A percentile compares a stretch with the other conserved stretches of the same genome.
phyloP scores from a whole-genome alignment of 129 eudicot species.

The Tagetes patula region DNA sequence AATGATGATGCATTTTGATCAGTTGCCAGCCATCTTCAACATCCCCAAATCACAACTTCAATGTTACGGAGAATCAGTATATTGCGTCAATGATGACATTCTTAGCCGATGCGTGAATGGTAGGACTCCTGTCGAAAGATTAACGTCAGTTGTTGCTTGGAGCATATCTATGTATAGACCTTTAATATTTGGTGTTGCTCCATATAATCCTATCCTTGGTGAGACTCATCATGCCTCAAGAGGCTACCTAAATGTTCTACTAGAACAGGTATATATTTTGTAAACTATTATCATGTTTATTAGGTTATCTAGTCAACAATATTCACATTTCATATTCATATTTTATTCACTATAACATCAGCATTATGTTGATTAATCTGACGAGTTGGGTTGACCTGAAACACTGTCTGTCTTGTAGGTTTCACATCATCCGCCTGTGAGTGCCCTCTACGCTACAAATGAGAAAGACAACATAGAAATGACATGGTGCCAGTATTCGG shows the following conservation, averaged over 20 bases:
- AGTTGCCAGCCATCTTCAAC: constrained; percentile 88
- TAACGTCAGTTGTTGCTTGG: constrained; percentile 71
- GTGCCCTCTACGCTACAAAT: constrained; percentile 83
- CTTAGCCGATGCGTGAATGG: constrained; percentile 59
- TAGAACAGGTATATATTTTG: constrained; percentile 63
- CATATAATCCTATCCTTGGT: constrained; percentile 87
- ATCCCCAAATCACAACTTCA: constrained; percentile 88
- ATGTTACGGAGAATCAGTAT: constrained; percentile 78
- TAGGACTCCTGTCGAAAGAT: constrained; percentile 53
- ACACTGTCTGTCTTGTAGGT: constrained; percentile 43
- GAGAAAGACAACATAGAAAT: constrained; percentile 60
- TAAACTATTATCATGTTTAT: no score
- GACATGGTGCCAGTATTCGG: constrained; percentile 71
- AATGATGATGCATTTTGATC: constrained; percentile 7
- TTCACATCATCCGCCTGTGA: constrained; percentile 95
- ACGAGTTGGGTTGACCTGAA: neutral
- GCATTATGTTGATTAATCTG: neutral
- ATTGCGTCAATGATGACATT: constrained; percentile 46
- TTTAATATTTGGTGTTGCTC: constrained; percentile 68
- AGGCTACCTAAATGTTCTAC: constrained; percentile 69
- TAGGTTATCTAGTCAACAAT: no score
- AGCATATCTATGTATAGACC: constrained; percentile 86
- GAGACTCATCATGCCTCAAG: constrained; percentile 88
- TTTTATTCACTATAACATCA: no score
- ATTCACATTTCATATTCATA: no score